Base-by-base conservation (phyloP, 495 filamentous ascomycete species). In the Trichoderma reesei region DNA sequence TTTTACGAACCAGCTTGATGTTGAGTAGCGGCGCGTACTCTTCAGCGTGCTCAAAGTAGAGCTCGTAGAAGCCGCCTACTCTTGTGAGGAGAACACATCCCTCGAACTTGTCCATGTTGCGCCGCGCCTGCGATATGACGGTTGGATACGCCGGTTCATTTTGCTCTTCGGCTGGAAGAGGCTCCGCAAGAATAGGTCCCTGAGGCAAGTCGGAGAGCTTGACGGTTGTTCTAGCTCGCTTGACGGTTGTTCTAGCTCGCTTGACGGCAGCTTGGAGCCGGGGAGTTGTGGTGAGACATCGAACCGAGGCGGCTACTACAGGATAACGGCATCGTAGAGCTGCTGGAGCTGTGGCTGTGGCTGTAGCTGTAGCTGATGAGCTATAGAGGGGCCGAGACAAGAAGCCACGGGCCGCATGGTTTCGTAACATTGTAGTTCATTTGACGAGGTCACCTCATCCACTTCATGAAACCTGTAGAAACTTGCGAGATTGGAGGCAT, bases 11-110 rank as follows among this genome's bases (percentile, higher is more conserved):
- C 65, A 94, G 85, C 73, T 98, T 98, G 67, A 98, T 74, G 67
- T 91, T 93, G 65, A 98, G 80, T 34, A 93, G 78, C 20, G 92
- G 90, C 4, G 88, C 94, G 67, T 90, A 85, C 68, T 96, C 88
- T 61, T 93, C 89, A 7, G 94, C 94, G 71, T 98, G 90, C 64
- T 92, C 87, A 71, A 98, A 93, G 74, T 97, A 98, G 61, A 98
- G 77, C 83, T 98, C 94, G 76, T 98, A 98, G 75, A 98, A 98
- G 62, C 90, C 85, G 60, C 94, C 94, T 14, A 98, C 90, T 41
- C 92, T 82, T 4, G 94, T 98, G 63, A 98, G 76, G 26, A 98
- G 71, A 33, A 98, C 88, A 73, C 91, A 96, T 67, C 92, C 89
- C 68, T 86, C 84, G 77, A 95, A 96, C 67, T 87, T 90, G 64